These are phyloP conservation scores for Termitomyces sp. DNA, from an alignment of 768 basidiomycete species.

Conservation along the genomic window DNA sequence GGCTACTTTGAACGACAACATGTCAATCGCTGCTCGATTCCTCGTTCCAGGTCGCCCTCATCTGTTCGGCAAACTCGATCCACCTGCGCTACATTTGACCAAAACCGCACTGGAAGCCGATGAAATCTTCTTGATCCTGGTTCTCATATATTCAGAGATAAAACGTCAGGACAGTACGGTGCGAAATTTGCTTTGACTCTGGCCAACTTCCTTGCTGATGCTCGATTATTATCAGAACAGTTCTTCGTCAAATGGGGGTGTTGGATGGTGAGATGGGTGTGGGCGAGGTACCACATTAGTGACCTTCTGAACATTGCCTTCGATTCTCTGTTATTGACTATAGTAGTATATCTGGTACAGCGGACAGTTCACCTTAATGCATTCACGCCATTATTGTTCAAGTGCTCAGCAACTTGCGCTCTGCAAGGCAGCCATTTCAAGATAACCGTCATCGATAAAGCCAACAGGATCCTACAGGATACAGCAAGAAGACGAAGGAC, in stretches of 20 bases:
- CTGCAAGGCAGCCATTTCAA: not conserved
- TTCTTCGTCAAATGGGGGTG: constrained; percentile 19
- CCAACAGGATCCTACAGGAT: not conserved
- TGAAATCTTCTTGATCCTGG: constrained; percentile 37
- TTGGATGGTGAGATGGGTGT: constrained; percentile 1
- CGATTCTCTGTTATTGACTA: not conserved
- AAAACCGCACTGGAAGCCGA: constrained; percentile 39
- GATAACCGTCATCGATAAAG: not conserved
- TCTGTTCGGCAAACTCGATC: constrained; percentile 43
- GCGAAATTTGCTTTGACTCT: not conserved
- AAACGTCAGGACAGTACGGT: constrained; percentile 36
- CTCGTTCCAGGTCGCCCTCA: constrained; percentile 47
- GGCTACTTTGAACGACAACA: constrained; percentile 25
- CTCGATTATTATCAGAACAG: constrained; percentile 12
- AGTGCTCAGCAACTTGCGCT: not conserved
- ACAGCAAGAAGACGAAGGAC: not conserved
- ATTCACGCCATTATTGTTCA: not conserved
- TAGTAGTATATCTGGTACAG: not conserved
- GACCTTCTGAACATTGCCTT: not conserved
- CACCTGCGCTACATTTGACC: constrained; percentile 38
- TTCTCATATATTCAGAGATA: constrained; percentile 34
- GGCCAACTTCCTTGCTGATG: not conserved
- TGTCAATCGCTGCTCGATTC: constrained; percentile 37
- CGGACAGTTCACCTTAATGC: not conserved
- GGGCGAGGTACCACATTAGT: too few relatives aligned